Evolutionary conservation across 2,329 filamentous ascomycete genomes (phyloP), one percentile per base, ranked within the genome.

Genomic region (Emericellopsis cladophorae): DNA sequence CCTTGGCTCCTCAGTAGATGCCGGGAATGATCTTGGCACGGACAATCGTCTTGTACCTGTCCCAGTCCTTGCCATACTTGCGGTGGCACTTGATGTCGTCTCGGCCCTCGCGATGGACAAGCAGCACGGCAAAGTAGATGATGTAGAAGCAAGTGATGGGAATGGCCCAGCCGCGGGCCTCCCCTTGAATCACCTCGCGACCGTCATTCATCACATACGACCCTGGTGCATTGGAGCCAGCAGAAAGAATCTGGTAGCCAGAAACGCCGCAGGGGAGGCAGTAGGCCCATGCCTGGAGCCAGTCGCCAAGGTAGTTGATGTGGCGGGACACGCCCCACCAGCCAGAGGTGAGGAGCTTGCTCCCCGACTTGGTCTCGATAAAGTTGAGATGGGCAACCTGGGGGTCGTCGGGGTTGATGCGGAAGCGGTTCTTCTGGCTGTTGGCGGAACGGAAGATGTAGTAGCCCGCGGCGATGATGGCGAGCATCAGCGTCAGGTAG

Each of bases 251-350:
- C 33, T 80, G 67, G 58, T 90, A 95, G 11, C 89, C 89, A 0
- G 88, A 83, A 44, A 93, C 59, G 1, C 85, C 84, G 1, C 89
- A 95, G 1, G 90, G 89, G 35, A 95, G 69, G 48, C 79, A 86
- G 62, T 92, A 95, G 0, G 87, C 79, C 86, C 87, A 95, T 8
- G 82, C 77, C 76, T 94, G 89, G 49, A 92, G 71, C 89, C 89
- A 95, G 65, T 96, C 90, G 40, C 89, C 90, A 1, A 94, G 64
- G 62, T 96, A 95, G 67, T 95, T 96, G 70, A 95, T 90, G 62
- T 96, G 90, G 34, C 90, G 78, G 1, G 89, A 84, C 18, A 77
- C 69, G 35, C 90, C 90, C 90, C 90, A 95, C 90, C 90, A 96
- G 42, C 90, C 90, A 1, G 84, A 82, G 4, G 79, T 79, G 48